Percentiles rank a stretch among this genome's conserved stretches.
Conservation (phyloP, 2,329 filamentous ascomycete genomes). For the Phymatotrichopsis omnivora region DNA sequence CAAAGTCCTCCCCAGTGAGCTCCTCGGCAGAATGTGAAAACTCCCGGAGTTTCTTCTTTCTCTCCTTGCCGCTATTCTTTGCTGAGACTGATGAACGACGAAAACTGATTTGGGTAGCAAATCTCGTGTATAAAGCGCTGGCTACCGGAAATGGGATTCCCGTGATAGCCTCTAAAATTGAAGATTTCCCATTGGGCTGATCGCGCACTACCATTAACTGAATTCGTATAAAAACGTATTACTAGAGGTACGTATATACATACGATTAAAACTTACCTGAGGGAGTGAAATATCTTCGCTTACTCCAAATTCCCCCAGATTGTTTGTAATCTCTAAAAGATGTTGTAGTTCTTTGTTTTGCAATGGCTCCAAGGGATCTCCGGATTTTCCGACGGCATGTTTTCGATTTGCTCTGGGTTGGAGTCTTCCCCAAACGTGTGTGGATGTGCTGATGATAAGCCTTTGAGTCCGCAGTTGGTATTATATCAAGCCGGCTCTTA, state of each 20-base stretch:
- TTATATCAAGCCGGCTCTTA: too few relatives aligned
- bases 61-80: conserved; percentile 13
- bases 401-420: too few relatives aligned
- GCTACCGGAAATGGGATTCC: conserved; percentile 30
- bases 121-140: conserved; percentile 30
- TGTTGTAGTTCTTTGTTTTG: too few relatives aligned
- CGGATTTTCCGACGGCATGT: too few relatives aligned
- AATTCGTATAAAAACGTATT: too few relatives aligned
- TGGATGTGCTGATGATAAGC: too few relatives aligned
- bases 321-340: conserved; percentile 29
- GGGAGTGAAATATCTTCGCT: conserved; percentile 30
- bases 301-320: conserved; percentile 29
- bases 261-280: conserved; percentile 27
- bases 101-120: conserved; percentile 31
- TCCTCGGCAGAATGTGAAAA: conserved; percentile 21
- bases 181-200: conserved; percentile 31
- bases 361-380: too few relatives aligned
- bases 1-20: conserved; percentile 20
- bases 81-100: conserved; percentile 26
- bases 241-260: too few relatives aligned
- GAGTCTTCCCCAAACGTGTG: too few relatives aligned
- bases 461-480: too few relatives aligned
- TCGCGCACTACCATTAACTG: conserved; percentile 32
- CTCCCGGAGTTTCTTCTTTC: conserved; percentile 12
- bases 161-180: conserved; percentile 30